Conservation (phyloP, 139 green algal genomes). For the Chlorella sp. region DNA sequence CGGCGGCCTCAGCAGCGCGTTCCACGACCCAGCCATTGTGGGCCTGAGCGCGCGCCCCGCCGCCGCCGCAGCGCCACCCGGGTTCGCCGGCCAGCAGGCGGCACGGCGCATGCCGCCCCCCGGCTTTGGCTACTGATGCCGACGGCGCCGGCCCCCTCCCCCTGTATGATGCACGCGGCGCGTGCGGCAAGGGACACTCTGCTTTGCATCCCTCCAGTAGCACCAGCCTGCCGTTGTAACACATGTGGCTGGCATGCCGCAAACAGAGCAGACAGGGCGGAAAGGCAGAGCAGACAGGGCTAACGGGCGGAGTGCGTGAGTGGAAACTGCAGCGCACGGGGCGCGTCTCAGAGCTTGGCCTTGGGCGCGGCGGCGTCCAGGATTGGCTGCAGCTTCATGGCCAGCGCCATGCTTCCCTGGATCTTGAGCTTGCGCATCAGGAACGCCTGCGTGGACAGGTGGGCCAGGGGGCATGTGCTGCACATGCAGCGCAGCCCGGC, state of each 20-base stretch:
- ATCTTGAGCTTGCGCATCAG: constrained; percentile 90
- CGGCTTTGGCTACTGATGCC: constrained; percentile 9
- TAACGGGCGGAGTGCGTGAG: too few species aligned
- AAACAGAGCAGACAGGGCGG: too few species aligned
- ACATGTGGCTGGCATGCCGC: too few species aligned
- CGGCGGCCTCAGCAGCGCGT: not conserved
- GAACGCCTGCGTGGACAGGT: constrained; percentile 68
- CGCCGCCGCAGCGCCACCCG: not conserved
- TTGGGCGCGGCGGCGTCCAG: constrained; percentile 78
- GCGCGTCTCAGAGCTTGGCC: constrained; percentile 46
- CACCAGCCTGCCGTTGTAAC: too few species aligned
- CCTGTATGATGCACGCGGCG: too few species aligned
- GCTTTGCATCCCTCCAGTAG: too few species aligned
- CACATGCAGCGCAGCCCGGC: too few species aligned
- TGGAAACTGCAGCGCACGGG: not conserved
- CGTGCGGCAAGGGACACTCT: too few species aligned
- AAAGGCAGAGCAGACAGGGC: too few species aligned
- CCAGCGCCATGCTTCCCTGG: constrained; percentile 78
- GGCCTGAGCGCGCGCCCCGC: not conserved
- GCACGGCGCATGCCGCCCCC: constrained; percentile 15
- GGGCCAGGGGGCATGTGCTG: too few species aligned
- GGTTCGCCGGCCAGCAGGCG: not conserved
- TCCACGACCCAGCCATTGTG: constrained; percentile 15
- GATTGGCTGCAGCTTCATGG: constrained; percentile 87
- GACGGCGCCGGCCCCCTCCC: not conserved